phyloP scores from a whole-genome alignment of 768 basidiomycete genomes.

The Sutorius australiensis region DNA sequence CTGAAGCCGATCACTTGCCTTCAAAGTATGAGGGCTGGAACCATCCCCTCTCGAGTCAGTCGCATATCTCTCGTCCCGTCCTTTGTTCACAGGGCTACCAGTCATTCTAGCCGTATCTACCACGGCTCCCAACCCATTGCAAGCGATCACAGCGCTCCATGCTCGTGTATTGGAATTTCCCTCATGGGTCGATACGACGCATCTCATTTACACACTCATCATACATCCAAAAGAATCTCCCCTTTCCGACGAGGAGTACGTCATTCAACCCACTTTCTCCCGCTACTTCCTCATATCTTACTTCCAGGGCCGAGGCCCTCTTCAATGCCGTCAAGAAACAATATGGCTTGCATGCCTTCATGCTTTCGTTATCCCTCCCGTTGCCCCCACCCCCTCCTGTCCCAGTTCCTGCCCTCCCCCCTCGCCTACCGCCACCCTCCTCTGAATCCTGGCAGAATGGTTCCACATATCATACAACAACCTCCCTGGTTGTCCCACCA shows the following conservation, averaged over 20 bases:
- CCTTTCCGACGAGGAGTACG: slow-evolving; percentile 77
- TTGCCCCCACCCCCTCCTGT: slow-evolving; percentile 62
- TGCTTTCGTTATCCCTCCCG: slow-evolving; percentile 62
- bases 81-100: slow-evolving; percentile 30
- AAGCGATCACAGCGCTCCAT: slow-evolving; percentile 74
- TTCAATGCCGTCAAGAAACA: slow-evolving; percentile 89
- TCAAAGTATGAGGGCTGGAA: slow-evolving; percentile 78
- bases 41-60: slow-evolving; percentile 77
- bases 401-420: slow-evolving; percentile 60
- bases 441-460: slow-evolving; percentile 23
- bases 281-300: slow-evolving; percentile 8
- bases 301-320: slow-evolving; percentile 63
- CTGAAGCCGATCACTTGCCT: slow-evolving; percentile 73
- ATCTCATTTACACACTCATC: slow-evolving; percentile 71
- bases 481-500: slow-evolving; percentile 5
- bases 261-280: slow-evolving; percentile 17
- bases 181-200: slow-evolving; percentile 73
- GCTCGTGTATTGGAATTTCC: slow-evolving; percentile 65
- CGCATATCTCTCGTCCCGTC: slow-evolving; percentile 4
- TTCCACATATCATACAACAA: neutral
- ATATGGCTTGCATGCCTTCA: slow-evolving; percentile 71
- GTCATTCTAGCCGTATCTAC: slow-evolving; percentile 83
- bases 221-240: slow-evolving; percentile 68
- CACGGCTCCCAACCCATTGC: slow-evolving; percentile 74
- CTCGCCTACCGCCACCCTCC: slow-evolving; percentile 56